Evolutionary conservation across 306 rosid genomes (phyloP), one percentile per base, ranked within the genome.

Genomic region (Aeschynomene evenia): DNA sequence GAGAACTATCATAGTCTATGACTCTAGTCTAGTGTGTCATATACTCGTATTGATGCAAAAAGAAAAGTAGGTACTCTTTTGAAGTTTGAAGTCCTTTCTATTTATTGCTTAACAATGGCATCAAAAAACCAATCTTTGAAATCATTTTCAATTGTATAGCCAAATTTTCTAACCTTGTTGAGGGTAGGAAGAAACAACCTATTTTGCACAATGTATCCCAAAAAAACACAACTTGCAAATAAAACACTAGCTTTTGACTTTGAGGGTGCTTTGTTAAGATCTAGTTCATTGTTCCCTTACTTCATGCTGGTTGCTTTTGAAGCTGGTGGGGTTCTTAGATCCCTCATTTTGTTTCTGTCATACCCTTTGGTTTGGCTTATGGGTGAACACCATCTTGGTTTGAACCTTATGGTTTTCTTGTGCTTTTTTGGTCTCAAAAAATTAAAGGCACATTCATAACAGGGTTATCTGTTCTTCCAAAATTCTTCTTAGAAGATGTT

Each of bases 231-330:
- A n/a, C 48, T 69, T 20, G 29, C 79, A 45, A 63, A 73, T 39
- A 70, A 77, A 19, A 53, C 76, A 7, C 1, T 82, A 29, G 50
- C 79, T 61, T 90, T 90, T 73, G 82, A 85, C 48, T 62, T 86
- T 22, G 94, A 90, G 70, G 79, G 83, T 5, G 51, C 86, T 20
- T 8, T 90, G 33, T 14, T 90, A 48, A 77, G 75, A 55, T 76
- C 89, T 5, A 24, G 77, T 58, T 83, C 91, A 0, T 14, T 82
- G 16, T 87, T 90, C 26, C 88, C 96, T 28, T 90, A 87, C 73
- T 90, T 90, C 85, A 76, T 87, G 91, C 80, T 90, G 11, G 89
- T 85, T 70, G 91, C 96, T 43, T 80, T 87, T 70, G 96, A 90
- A 73, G 96, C 84, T 33, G 87, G 94, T 13, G 89, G 94, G 20